Percentiles rank a stretch among this genome's conserved stretches.
Conservation (phyloP, 1,284 basidiomycete genomes). For the Nidula niveotomentosa region DNA sequence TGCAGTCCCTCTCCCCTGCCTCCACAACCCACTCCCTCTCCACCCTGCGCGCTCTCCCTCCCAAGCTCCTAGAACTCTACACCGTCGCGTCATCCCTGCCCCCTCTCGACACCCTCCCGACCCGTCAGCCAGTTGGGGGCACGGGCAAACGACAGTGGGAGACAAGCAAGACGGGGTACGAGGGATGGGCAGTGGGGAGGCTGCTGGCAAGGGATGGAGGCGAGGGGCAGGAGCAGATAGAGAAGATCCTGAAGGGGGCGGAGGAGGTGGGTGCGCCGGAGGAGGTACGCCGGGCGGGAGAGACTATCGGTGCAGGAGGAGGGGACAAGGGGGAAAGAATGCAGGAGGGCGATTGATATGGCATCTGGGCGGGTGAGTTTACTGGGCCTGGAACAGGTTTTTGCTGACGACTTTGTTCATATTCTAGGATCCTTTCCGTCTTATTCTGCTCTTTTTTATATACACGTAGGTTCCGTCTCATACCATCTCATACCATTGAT, state of each 20-base stretch:
- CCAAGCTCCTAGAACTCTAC: slow-evolving; percentile 42
- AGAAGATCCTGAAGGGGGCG: slow-evolving; percentile 25
- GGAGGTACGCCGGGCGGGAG: slow-evolving; percentile 28
- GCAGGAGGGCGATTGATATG: not conserved
- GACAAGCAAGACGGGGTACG: slow-evolving; percentile 61
- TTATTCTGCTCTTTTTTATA: too few species aligned
- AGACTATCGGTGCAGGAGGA: slow-evolving; percentile 4
- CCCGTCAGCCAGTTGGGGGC: slow-evolving; percentile 36
- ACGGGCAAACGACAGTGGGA: slow-evolving; percentile 75
- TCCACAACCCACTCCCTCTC: slow-evolving; percentile 15
- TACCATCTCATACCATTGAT: too few species aligned
- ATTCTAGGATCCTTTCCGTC: too few species aligned
- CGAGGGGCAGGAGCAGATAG: slow-evolving; percentile 21
- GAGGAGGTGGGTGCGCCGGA: slow-evolving; percentile 29
- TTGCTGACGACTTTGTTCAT: too few species aligned
- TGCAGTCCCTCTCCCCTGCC: slow-evolving; percentile 41
- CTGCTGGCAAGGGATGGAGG: slow-evolving; percentile 44
- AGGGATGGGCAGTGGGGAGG: slow-evolving; percentile 65
- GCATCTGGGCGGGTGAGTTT: too few species aligned
- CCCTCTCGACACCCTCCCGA: slow-evolving; percentile 39
- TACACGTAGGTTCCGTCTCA: too few species aligned
- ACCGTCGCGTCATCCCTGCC: slow-evolving; percentile 47
- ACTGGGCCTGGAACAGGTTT: too few species aligned
- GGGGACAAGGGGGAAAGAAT: not conserved
- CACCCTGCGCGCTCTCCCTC: slow-evolving; percentile 34